phyloP scores from a whole-genome alignment of 75 land plant genomes.

The Picea sitchensis region DNA sequence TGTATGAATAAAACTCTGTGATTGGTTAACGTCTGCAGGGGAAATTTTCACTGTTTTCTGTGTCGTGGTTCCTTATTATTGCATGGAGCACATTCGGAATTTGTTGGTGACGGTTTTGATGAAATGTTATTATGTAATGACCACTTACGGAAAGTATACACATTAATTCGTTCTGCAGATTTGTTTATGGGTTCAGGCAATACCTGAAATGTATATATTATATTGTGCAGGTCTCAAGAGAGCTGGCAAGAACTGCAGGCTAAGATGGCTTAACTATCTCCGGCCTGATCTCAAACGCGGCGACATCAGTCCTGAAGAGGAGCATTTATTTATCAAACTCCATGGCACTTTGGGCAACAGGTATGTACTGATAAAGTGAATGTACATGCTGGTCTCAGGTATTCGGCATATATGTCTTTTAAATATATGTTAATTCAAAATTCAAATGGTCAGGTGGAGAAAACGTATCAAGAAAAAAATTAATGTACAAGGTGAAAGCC shows the following conservation, averaged over 20 bases:
- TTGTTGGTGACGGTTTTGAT: no score
- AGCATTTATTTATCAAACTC: neutral
- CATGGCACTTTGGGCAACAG: neutral
- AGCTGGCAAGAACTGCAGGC: neutral
- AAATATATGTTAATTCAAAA: neutral
- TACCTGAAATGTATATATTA: no score
- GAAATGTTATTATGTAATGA: no score
- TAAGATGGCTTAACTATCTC: neutral
- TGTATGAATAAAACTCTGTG: neutral
- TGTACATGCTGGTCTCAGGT: no score
- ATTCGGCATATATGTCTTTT: no score
- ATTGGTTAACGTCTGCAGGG: no score
- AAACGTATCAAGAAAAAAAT: conserved; percentile 7
- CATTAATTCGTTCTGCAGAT: no score
- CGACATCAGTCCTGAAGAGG: neutral
- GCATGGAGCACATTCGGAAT: no score
- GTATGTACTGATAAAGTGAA: neutral
- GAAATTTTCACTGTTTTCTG: no score
- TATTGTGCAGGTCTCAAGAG: neutral
- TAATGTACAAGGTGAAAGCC: neutral
- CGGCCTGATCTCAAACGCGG: neutral
- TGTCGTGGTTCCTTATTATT: no score
- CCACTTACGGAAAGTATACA: no score
- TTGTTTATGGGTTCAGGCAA: no score
- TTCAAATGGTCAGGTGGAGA: neutral